Conservation (phyloP, 805 yeast genomes). For the Wickerhamiella azymoides region DNA sequence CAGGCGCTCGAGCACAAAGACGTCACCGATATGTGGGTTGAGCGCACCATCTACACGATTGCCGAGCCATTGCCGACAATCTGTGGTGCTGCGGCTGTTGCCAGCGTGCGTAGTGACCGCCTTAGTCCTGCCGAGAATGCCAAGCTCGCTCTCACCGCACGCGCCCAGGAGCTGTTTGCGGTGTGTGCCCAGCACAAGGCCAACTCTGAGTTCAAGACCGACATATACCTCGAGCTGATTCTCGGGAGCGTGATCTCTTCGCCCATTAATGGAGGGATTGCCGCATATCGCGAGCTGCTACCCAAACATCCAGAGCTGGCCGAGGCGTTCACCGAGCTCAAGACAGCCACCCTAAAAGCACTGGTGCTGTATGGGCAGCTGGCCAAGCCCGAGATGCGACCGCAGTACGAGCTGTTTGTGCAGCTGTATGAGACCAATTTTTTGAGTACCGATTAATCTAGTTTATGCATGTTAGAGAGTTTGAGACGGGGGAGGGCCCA, state of each 20-base stretch:
- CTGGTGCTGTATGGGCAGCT: not conserved
- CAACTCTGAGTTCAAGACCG: not conserved
- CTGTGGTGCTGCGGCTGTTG: not conserved
- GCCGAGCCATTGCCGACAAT: conserved; percentile 3
- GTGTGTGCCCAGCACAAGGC: not conserved
- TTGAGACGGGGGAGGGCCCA: too few species aligned
- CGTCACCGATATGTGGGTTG: conserved; percentile 2
- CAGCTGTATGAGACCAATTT: not conserved
- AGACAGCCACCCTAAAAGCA: not conserved
- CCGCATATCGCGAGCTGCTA: not conserved
- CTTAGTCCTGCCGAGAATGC: conserved; percentile 1
- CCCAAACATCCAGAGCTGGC: not conserved
- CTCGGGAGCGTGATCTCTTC: not conserved
- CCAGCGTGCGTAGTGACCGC: not conserved
- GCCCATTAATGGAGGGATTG: conserved; percentile 3
- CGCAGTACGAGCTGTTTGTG: conserved; percentile 4
- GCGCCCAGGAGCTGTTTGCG: not conserved
- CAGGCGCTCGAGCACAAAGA: conserved; percentile 2
- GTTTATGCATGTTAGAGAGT: too few species aligned
- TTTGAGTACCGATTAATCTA: not conserved
- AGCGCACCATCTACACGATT: not conserved
- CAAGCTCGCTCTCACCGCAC: not conserved
- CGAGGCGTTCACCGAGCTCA: not conserved
- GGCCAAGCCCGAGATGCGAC: not conserved
- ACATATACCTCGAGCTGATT: conserved; percentile 1